Evolutionary conservation across 352 stramenopile species (phyloP).

Genomic region (Pythium pyrilobum): DNA sequence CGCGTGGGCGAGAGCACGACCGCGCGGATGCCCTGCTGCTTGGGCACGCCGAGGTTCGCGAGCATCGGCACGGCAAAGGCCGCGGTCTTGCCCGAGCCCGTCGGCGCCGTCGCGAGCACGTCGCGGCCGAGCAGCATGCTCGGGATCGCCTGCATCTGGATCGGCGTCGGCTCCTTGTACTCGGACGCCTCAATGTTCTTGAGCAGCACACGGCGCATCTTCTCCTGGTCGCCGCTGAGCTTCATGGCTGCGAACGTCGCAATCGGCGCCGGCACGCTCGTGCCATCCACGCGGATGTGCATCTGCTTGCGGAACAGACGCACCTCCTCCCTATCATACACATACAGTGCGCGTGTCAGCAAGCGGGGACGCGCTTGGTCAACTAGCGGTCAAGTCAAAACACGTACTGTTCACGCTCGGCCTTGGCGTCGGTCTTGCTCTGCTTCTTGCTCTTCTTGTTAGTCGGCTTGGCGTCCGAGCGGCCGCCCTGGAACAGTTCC

Average conservation of each 20-base stretch:
- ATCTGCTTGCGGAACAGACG: slow-evolving; percentile 70
- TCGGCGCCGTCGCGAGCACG: slow-evolving; percentile 95
- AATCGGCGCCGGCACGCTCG: slow-evolving; percentile 63
- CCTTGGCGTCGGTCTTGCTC: slow-evolving; percentile 13
- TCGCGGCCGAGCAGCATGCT: slow-evolving; percentile 88
- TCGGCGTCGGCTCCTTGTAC: slow-evolving; percentile 98
- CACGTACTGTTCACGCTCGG: slow-evolving; percentile 26
- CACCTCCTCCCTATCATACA: slow-evolving; percentile 41
- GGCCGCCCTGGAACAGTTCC: slow-evolving; percentile 43
- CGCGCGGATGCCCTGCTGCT: slow-evolving; percentile 78
- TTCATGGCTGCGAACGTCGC: slow-evolving; percentile 72
- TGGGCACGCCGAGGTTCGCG: slow-evolving; percentile 53
- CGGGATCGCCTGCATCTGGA: slow-evolving; percentile 98
- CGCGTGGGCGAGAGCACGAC: slow-evolving; percentile 96
- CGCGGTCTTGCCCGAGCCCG: slow-evolving; percentile 97
- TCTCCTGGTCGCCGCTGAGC: slow-evolving; percentile 30
- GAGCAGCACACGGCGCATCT: slow-evolving; percentile 61
- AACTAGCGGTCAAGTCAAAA: too few species aligned
- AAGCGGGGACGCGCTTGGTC: too few species aligned
- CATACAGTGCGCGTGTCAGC: not conserved
- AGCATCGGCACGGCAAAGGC: slow-evolving; percentile 96
- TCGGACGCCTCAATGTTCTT: slow-evolving; percentile 83
- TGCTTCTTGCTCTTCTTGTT: slow-evolving; percentile 26
- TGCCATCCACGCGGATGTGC: slow-evolving; percentile 70
- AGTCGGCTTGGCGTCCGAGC: not conserved